Conservation (phyloP, 257 asterid species). For the Sherardia arvensis region DNA sequence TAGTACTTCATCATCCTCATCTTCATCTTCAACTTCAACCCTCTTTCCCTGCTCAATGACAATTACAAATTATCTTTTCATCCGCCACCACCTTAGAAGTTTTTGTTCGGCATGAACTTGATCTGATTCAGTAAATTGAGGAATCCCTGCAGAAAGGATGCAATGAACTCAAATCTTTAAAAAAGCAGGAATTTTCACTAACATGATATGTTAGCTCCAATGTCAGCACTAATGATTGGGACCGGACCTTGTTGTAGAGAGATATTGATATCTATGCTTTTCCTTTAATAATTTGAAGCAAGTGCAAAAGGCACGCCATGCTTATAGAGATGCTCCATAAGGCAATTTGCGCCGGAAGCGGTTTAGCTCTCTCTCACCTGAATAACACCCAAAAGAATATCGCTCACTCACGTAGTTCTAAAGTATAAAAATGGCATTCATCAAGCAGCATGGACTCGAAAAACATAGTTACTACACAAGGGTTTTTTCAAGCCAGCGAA, state of each 20-base stretch:
- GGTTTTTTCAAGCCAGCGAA: neutral
- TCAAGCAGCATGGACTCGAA: neutral
- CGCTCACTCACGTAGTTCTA: neutral
- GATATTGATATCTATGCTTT: constrained; percentile 51
- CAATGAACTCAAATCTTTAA: too few species aligned
- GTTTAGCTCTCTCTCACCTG: constrained; percentile 66
- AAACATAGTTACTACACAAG: neutral
- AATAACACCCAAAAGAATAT: neutral
- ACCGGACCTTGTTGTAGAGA: constrained; percentile 50
- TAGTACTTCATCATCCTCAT: constrained; percentile 50
- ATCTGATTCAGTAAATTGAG: too few species aligned
- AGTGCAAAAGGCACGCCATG: constrained; percentile 67
- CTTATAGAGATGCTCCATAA: constrained; percentile 58
- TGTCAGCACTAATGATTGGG: neutral
- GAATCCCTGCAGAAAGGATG: too few species aligned
- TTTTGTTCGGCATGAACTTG: too few species aligned
- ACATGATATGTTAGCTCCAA: too few species aligned
- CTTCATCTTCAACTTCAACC: constrained; percentile 29
- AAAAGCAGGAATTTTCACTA: too few species aligned
- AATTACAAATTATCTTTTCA: too few species aligned
- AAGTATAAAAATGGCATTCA: neutral
- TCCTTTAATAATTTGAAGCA: constrained; percentile 67
- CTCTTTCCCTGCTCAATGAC: constrained; percentile 34
- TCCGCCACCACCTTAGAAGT: too few species aligned
- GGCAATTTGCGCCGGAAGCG: constrained; percentile 91